Evolutionary conservation across 192 early-diverging fungal genomes (phyloP).

Genomic region (Backusella sp.): DNA sequence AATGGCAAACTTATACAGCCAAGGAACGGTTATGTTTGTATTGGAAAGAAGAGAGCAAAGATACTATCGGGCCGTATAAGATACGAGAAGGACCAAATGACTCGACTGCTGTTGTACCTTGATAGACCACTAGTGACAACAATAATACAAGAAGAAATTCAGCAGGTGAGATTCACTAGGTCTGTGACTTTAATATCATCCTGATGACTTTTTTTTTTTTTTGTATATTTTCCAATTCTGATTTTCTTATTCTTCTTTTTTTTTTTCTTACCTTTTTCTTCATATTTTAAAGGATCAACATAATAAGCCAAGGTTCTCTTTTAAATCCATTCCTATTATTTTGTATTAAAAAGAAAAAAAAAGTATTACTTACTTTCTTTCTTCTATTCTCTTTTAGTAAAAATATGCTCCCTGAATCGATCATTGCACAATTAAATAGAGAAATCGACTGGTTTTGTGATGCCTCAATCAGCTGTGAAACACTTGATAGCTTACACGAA

Average conservation of each 20-base stretch:
- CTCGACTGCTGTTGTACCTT: conserved; percentile 2
- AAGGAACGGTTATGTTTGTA: background rate
- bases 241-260: background rate
- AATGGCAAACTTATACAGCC: background rate
- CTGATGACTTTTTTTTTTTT: background rate
- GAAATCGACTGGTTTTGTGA: conserved; percentile 8
- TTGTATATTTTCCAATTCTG: background rate
- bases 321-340: background rate
- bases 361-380: background rate
- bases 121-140: background rate
- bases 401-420: background rate
- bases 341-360: background rate
- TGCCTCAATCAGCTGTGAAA: background rate
- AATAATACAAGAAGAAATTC: background rate
- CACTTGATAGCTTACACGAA: conserved; percentile 5
- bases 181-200: conserved; percentile 9
- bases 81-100: background rate
- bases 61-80: background rate
- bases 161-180: background rate
- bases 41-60: background rate
- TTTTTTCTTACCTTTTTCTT: background rate
- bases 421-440: background rate
- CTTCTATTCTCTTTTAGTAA: background rate
- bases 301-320: background rate
- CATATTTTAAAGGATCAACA: background rate